phyloP scores from a whole-genome alignment of 352 stramenopile genomes.

The Pythium aristosporum region DNA sequence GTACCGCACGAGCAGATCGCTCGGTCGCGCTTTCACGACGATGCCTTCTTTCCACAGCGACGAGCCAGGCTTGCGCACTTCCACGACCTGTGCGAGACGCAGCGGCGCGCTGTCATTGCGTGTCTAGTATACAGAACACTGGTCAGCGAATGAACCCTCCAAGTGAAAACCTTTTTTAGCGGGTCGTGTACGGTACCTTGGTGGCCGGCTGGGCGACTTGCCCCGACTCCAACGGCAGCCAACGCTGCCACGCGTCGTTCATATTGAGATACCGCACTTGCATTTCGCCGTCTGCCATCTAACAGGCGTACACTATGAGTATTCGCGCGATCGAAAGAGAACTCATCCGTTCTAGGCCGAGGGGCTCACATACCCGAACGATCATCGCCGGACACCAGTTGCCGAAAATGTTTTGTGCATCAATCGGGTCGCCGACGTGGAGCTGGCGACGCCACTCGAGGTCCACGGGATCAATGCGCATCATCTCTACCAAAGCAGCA shows the following conservation, averaged over 20 bases:
- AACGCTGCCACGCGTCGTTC: conserved; percentile 73
- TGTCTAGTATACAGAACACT: conserved; percentile 16
- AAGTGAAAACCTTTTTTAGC: not conserved
- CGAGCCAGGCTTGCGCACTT: conserved; percentile 48
- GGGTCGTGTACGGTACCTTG: conserved; percentile 35
- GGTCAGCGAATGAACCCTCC: not conserved
- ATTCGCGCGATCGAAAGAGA: too few species aligned
- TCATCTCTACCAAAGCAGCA: conserved; percentile 55
- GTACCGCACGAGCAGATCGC: conserved; percentile 64
- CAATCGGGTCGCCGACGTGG: conserved; percentile 56
- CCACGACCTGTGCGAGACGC: conserved; percentile 64
- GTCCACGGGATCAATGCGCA: conserved; percentile 69
- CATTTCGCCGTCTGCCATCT: conserved; percentile 63
- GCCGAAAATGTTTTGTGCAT: conserved; percentile 80
- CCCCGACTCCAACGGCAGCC: conserved; percentile 62
- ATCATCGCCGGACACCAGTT: conserved; percentile 80
- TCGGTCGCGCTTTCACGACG: conserved; percentile 44
- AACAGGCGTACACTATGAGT: not conserved
- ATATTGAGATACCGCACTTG: conserved; percentile 81
- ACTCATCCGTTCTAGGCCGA: too few species aligned
- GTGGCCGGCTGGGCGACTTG: conserved; percentile 54
- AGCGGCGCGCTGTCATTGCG: conserved; percentile 58
- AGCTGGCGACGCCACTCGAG: conserved; percentile 74
- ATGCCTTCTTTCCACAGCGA: conserved; percentile 66
- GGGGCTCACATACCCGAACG: conserved; percentile 30